Evolutionary conservation across 129 eudicot species (phyloP).

Genomic region (Pulicaria dysenterica): DNA sequence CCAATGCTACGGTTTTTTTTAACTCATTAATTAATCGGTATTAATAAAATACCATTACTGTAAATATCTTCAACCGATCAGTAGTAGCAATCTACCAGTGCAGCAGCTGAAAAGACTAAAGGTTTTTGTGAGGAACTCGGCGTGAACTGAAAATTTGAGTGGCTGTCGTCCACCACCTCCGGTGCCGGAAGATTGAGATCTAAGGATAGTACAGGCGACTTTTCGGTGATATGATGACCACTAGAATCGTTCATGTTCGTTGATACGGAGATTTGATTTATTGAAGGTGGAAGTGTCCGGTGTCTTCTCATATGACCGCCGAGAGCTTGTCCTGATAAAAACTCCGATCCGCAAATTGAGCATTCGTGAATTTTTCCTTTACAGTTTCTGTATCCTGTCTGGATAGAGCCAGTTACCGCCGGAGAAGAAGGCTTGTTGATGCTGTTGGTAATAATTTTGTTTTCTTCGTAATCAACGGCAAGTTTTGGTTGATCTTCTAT

Average conservation of each 20-base stretch:
- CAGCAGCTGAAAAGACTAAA: conserved; percentile 47
- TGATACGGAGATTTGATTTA: conserved; percentile 21
- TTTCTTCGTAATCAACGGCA: conserved; percentile 12
- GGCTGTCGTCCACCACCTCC: conserved; percentile 46
- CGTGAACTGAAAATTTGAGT: conserved; percentile 36
- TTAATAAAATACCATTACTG: too few relatives aligned
- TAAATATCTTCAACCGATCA: conserved; percentile 24
- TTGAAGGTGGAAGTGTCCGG: conserved; percentile 37
- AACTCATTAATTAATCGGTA: background rate
- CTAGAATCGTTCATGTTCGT: conserved; percentile 15
- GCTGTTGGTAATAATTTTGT: background rate
- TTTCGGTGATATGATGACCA: conserved; percentile 10
- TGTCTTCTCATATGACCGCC: conserved; percentile 98
- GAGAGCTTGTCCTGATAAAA: conserved; percentile 84
- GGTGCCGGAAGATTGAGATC: conserved; percentile 95
- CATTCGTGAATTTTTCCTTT: conserved; percentile 60
- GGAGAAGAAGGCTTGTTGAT: conserved; percentile 30
- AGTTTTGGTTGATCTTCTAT: conserved; percentile 10
- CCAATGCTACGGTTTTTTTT: background rate
- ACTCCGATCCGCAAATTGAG: conserved; percentile 79
- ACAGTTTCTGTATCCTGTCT: conserved; percentile 9
- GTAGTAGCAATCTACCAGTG: conserved; percentile 77
- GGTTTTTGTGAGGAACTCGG: conserved; percentile 33
- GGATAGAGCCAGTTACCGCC: background rate
- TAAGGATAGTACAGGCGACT: conserved; percentile 39